phyloP scores from a whole-genome alignment of 164 flowering plant species.

The Pachysandra terminalis region DNA sequence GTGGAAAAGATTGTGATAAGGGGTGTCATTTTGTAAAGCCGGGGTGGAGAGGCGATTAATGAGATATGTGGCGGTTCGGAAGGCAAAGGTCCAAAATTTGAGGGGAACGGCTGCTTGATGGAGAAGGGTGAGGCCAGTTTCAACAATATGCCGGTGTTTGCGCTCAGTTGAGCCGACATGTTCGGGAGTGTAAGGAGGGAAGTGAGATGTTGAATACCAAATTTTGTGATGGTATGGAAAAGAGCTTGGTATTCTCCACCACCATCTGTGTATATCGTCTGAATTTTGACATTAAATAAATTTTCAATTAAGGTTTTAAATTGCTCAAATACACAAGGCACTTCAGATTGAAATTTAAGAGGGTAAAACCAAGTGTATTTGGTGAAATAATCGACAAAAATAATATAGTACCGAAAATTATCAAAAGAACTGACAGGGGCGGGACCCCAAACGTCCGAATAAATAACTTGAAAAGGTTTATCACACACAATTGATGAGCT shows the following conservation, averaged over 20 bases:
- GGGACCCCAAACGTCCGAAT: neutral
- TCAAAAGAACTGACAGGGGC: neutral
- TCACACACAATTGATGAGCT: neutral
- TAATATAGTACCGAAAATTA: neutral
- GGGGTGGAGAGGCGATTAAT: neutral
- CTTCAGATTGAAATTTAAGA: neutral
- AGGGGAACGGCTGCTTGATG: constrained; percentile 1
- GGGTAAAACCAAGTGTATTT: constrained; percentile 10
- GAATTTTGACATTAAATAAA: neutral
- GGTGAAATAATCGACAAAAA: constrained; percentile 7
- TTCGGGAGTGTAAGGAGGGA: constrained; percentile 14
- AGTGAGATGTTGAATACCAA: neutral
- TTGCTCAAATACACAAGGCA: neutral
- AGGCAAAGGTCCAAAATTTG: neutral
- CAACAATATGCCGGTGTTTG: constrained; percentile 4
- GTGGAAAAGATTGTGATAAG: no score
- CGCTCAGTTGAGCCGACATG: constrained; percentile 1
- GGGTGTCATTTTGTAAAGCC: no score
- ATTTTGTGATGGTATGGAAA: no score
- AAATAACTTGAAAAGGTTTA: neutral
- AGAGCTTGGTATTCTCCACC: neutral
- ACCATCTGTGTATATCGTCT: neutral
- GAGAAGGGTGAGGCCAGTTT: constrained; percentile 1
- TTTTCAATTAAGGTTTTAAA: neutral
- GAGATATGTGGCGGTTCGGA: neutral